A percentile compares a stretch with the other conserved stretches of the same genome.
phyloP scores from a whole-genome alignment of 2,329 filamentous ascomycete species.

The Ophiostoma ips region DNA sequence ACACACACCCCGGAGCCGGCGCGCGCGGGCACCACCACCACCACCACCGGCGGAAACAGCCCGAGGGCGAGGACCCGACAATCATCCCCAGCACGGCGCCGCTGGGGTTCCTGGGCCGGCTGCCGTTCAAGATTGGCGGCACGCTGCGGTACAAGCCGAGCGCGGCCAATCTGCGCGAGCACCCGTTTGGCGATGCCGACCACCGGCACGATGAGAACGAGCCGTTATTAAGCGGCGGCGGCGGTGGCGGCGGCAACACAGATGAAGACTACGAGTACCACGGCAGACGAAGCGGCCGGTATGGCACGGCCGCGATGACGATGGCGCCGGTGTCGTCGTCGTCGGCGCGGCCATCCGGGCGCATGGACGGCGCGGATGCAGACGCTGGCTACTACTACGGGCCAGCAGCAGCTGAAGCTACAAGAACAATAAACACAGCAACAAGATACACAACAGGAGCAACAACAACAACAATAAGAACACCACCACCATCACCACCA shows the following conservation, averaged over 20 bases:
- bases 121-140: conserved; percentile 76
- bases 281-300: background rate
- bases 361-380: background rate
- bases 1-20: conserved; percentile 39
- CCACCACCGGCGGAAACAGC: conserved; percentile 1
- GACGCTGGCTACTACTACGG: conserved; percentile 6
- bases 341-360: background rate
- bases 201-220: conserved; percentile 41
- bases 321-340: conserved; percentile 3
- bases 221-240: conserved; percentile 43
- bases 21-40: no score
- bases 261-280: background rate
- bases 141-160: conserved; percentile 80
- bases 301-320: background rate
- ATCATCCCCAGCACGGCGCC: conserved; percentile 81
- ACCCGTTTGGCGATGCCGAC: conserved; percentile 37
- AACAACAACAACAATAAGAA: background rate
- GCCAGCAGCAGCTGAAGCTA: no score
- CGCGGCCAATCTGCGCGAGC: conserved; percentile 78
- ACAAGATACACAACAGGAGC: no score
- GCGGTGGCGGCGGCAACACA: background rate
- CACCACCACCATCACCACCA: conserved; percentile 5
- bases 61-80: conserved; percentile 56
- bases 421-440: background rate
- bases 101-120: conserved; percentile 67